phyloP scores from a whole-genome alignment of 1,139 yeast genomes.

The Pichia sp. region DNA sequence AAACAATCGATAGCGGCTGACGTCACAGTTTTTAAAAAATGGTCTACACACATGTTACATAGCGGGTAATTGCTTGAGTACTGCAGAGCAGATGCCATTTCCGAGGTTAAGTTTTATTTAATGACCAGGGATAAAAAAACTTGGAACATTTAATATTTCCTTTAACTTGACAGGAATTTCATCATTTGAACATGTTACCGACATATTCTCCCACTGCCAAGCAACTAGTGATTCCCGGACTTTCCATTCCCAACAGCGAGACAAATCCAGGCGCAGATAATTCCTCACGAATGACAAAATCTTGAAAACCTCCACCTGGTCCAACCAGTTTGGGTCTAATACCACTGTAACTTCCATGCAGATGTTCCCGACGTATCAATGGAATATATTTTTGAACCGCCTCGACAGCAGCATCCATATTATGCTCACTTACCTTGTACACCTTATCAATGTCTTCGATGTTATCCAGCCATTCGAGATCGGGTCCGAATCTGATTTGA shows the following conservation, averaged over 20 bases:
- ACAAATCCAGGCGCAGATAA: slow-evolving; percentile 53
- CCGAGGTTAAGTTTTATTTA: no score
- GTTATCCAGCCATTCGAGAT: slow-evolving; percentile 66
- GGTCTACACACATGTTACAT: no score
- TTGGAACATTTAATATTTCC: no score
- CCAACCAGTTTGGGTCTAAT: slow-evolving; percentile 69
- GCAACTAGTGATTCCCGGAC: slow-evolving; percentile 81
- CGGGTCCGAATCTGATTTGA: slow-evolving; percentile 79
- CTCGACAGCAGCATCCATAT: slow-evolving; percentile 44
- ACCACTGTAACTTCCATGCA: slow-evolving; percentile 69
- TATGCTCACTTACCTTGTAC: slow-evolving; percentile 32
- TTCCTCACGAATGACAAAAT: slow-evolving; percentile 58
- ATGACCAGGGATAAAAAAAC: no score
- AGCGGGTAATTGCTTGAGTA: no score
- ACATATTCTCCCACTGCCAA: slow-evolving; percentile 57
- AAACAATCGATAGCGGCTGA: no score
- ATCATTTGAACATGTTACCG: not conserved
- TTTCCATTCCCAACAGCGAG: slow-evolving; percentile 75
- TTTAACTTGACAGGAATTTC: no score
- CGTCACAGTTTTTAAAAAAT: no score
- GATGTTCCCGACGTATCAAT: slow-evolving; percentile 37
- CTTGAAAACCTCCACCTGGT: slow-evolving; percentile 47
- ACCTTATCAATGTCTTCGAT: slow-evolving; percentile 31
- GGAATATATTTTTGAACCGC: slow-evolving; percentile 64
- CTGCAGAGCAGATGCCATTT: no score